Conservation (phyloP, 495 filamentous ascomycete species). For the Aspergillus incahuasiensis region DNA sequence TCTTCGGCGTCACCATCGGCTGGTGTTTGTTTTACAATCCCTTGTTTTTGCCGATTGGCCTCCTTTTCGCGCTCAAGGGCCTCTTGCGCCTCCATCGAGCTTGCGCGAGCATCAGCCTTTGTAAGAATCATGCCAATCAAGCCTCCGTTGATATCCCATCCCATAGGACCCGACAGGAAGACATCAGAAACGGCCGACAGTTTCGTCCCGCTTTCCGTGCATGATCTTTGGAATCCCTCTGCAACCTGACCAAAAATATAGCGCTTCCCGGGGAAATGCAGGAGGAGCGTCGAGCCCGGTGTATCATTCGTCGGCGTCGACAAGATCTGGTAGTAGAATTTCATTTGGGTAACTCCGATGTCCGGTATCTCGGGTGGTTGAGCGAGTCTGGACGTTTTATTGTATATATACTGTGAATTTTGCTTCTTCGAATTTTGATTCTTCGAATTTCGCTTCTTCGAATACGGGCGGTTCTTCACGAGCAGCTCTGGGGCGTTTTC, state of each 20-base stretch:
- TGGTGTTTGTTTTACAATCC: constrained; percentile 1
- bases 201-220: constrained; percentile 57
- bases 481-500: constrained; percentile 4
- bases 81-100: constrained; percentile 25
- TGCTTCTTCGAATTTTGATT: not conserved
- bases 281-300: constrained; percentile 66
- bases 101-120: constrained; percentile 59
- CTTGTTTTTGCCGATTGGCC: constrained; percentile 30
- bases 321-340: constrained; percentile 64
- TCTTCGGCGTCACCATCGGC: constrained; percentile 9
- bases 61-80: constrained; percentile 25
- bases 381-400: constrained; percentile 18
- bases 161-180: constrained; percentile 72
- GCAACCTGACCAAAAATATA: constrained; percentile 84
- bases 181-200: constrained; percentile 62
- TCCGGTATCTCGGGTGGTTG: not conserved
- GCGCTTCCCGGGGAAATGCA: constrained; percentile 73
- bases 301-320: constrained; percentile 89
- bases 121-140: constrained; percentile 79
- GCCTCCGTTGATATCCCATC: constrained; percentile 75
- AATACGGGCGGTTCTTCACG: not conserved
- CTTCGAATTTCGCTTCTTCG: too few species aligned
- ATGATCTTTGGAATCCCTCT: constrained; percentile 81
- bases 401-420: constrained; percentile 24
- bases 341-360: constrained; percentile 48